These are phyloP conservation scores for Aspergillus taichungensis DNA, from an alignment of 495 filamentous ascomycete genomes.

Conservation along the genomic window DNA sequence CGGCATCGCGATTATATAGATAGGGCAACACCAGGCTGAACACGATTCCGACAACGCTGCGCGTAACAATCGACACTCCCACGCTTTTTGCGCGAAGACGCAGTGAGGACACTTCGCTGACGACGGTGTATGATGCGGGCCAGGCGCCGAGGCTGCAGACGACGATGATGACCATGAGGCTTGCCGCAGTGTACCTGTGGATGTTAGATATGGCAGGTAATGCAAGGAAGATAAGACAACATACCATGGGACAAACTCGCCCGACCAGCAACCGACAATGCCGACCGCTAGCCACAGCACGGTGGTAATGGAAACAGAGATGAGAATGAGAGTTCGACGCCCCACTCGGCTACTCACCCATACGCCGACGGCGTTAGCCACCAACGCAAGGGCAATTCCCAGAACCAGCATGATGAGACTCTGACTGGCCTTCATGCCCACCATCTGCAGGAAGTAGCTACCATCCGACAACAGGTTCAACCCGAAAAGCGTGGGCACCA, in stretches of 20 bases:
- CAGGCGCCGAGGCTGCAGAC: constrained; percentile 23
- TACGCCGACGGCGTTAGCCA: constrained; percentile 23
- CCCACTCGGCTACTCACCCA: constrained; percentile 21
- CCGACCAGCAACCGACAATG: constrained; percentile 23
- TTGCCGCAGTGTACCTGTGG: constrained; percentile 23
- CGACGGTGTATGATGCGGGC: constrained; percentile 28
- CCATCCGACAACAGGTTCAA: constrained; percentile 21
- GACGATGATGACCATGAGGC: constrained; percentile 20
- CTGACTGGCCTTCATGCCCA: constrained; percentile 22
- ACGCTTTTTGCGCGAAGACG: constrained; percentile 25
- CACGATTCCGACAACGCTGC: constrained; percentile 14
- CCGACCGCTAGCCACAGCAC: constrained; percentile 26
- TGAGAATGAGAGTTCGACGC: constrained; percentile 14
- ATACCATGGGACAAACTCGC: constrained; percentile 21
- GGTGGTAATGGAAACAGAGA: constrained; percentile 8
- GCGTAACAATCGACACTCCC: constrained; percentile 25
- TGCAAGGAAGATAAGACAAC: neutral
- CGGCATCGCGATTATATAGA: constrained; percentile 25
- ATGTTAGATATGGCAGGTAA: neutral
- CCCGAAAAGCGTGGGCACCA: constrained; percentile 23
- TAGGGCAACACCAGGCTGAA: constrained; percentile 25
- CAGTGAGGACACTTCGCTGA: constrained; percentile 23
- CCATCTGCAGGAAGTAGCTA: constrained; percentile 28
- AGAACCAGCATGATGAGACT: constrained; percentile 26
- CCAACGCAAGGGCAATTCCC: constrained; percentile 20